phyloP scores from a whole-genome alignment of 345 rosid genomes.

The Hypericum perforatum region DNA sequence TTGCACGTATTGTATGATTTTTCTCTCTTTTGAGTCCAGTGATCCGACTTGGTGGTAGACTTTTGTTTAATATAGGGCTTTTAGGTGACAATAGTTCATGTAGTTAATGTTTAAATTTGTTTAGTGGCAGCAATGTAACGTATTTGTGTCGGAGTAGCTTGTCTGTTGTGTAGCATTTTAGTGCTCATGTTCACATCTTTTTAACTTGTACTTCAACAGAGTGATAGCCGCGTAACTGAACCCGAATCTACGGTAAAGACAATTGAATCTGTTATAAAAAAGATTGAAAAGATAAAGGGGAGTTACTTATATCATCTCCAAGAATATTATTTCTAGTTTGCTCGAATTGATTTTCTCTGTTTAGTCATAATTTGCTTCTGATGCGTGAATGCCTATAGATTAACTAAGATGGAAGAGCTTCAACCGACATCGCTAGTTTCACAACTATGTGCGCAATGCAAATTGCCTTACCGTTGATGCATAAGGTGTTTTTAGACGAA shows the following conservation, averaged over 20 bases:
- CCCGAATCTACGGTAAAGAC: conserved; percentile 16
- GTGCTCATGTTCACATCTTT: too few species aligned
- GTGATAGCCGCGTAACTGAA: conserved; percentile 8
- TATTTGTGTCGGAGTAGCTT: too few species aligned
- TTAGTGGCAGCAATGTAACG: too few species aligned
- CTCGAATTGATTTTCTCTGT: not conserved
- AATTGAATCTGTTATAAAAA: conserved; percentile 39
- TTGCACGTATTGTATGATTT: too few species aligned
- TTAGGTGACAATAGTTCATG: too few species aligned
- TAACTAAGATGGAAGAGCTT: conserved; percentile 24
- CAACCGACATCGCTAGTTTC: conserved; percentile 21
- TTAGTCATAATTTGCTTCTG: not conserved
- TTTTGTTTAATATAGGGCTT: too few species aligned
- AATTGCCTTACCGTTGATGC: too few species aligned
- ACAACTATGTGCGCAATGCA: conserved; percentile 37
- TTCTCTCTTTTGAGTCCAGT: too few species aligned
- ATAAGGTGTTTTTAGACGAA: too few species aligned
- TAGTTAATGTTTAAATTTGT: too few species aligned
- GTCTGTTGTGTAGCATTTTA: too few species aligned
- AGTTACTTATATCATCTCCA: conserved; percentile 30
- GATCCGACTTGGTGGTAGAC: too few species aligned
- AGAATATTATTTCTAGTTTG: not conserved
- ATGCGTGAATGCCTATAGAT: conserved; percentile 18
- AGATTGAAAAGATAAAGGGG: conserved; percentile 44
- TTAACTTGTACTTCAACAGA: conserved; percentile 18